Base-by-base conservation (phyloP, 225 moss, liverwort and hornwort species). In the Pseudoscleropodium purum region DNA sequence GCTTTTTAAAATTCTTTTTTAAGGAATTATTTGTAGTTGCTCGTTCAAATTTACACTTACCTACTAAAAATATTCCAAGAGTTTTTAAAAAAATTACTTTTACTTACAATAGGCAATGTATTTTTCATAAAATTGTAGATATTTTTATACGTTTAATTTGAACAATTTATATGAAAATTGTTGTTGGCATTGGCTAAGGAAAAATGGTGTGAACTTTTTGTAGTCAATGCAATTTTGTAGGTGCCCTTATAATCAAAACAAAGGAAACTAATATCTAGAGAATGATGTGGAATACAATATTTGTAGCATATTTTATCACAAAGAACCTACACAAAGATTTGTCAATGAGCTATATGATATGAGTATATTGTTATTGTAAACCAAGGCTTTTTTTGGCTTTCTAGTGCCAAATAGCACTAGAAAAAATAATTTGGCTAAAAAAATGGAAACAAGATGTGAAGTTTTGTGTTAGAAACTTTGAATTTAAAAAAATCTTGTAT, bases 201-300 rank as follows among this genome's bases (percentile, higher is more conserved):
- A 56, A 13, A 69, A 24, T 2, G 4, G 2, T 11, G 2, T 23
- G 13, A 7, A 24, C 4, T 24, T n/a, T 37, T 70, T 24, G 25
- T 39, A 0, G 0, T 25, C 0, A 0, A 7, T 39, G 13, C 14
- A 24, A 2, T 70, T 39, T n/a, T 14, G 13, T 14, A 39, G 0
- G 0, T 39, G 14, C 4, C 8, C 3, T 70, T 7, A 39, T 7
- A 4, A 70, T 39, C 1, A 25, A 25, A 13, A 7, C 4, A 25
- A 7, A 69, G 7, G 2, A 70, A 70, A 39, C 4, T 7, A 25
- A 39, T 4, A 2, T 25, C 1, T 70, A 1, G 8, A 0, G 13
- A 7, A 24, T 24, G 7, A 39, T 69, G 13, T 0, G 1, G 24
- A 13, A 69, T 39, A 4, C 24, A 13, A 39, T 69, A 13, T 69